A percentile compares a stretch with the other conserved stretches of the same genome.
phyloP scores from a whole-genome alignment of 495 filamentous ascomycete species.

The Neurospora sp. region DNA sequence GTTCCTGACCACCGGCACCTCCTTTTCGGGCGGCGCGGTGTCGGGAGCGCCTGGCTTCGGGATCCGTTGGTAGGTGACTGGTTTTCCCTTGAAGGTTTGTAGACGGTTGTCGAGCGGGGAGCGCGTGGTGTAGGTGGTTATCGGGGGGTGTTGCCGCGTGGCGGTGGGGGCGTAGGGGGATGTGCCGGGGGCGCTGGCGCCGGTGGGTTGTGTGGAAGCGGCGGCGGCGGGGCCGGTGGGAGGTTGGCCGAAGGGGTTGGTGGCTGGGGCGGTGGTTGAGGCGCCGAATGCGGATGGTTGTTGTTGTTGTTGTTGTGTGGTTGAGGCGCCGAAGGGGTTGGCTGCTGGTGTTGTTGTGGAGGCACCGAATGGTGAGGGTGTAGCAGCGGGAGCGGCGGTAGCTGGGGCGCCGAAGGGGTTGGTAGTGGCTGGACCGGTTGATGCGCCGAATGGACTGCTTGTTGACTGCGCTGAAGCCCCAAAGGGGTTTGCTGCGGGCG shows the following conservation, averaged over 20 bases:
- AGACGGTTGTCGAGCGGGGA: constrained; percentile 21
- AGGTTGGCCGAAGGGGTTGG: constrained; percentile 3
- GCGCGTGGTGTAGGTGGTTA: constrained; percentile 25
- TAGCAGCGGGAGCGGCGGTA: constrained; percentile 13
- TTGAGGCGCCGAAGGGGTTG: constrained; percentile 1
- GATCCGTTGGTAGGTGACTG: constrained; percentile 22
- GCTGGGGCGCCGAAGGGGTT: constrained; percentile 14
- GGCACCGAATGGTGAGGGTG: constrained; percentile 24
- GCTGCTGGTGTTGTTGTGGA: constrained; percentile 6
- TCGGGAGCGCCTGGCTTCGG: neutral
- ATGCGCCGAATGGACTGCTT: neutral
- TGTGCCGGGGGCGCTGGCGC: neutral
- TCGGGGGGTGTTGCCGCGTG: constrained; percentile 33
- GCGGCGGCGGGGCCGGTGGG: no score
- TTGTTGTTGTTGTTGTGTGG: neutral
- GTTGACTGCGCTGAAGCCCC: constrained; percentile 1
- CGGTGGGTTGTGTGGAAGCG: neutral
- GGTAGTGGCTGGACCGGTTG: constrained; percentile 4
- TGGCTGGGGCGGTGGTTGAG: constrained; percentile 18
- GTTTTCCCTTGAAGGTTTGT: constrained; percentile 31
- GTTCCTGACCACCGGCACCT: constrained; percentile 24
- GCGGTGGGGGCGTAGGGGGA: constrained; percentile 32
- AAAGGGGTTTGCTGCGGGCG: constrained; percentile 4
- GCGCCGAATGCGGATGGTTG: constrained; percentile 3
- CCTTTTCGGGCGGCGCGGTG: constrained; percentile 5